Evolutionary conservation across 2,329 filamentous ascomycete genomes (phyloP).

Genomic region (Acephala macrosclerotiorum): DNA sequence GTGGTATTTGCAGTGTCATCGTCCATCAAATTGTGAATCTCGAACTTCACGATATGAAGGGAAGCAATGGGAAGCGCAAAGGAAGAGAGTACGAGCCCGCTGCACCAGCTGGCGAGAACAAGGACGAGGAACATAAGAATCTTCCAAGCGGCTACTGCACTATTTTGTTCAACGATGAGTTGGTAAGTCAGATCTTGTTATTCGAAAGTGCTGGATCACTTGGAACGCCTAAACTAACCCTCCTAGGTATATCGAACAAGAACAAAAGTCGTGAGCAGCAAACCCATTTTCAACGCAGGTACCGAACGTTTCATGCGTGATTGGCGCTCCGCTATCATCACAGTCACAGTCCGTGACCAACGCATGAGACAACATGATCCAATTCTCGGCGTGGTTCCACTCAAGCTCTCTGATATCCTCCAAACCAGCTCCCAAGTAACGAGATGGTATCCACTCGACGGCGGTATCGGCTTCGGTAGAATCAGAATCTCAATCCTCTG

Average conservation of each 20-base stretch:
- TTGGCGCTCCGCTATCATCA: constrained; percentile 88
- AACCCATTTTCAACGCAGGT: constrained; percentile 96
- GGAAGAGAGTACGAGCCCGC: constrained; percentile 90
- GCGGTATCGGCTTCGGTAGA: constrained; percentile 90
- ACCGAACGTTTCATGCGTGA: constrained; percentile 93
- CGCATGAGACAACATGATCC: constrained; percentile 93
- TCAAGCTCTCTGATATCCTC: constrained; percentile 88
- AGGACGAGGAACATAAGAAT: constrained; percentile 80
- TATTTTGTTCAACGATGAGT: constrained; percentile 85
- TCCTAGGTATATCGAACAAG: constrained; percentile 84
- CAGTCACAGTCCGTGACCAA: constrained; percentile 86
- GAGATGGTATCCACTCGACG: constrained; percentile 97
- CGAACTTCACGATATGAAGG: constrained; percentile 90
- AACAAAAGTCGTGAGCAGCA: constrained; percentile 90
- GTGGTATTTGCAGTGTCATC: constrained; percentile 84
- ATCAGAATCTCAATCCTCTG: constrained; percentile 89
- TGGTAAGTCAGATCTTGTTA: constrained; percentile 54
- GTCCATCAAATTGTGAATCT: constrained; percentile 96
- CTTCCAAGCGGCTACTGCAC: constrained; percentile 95
- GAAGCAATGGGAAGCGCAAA: constrained; percentile 80
- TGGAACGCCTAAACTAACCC: constrained; percentile 26
- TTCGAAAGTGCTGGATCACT: neutral
- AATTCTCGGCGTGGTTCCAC: constrained; percentile 87
- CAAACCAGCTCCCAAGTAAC: constrained; percentile 81
- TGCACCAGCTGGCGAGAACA: constrained; percentile 82